Evolutionary conservation across 2,329 filamentous ascomycete species (phyloP), one percentile per base, ranked within the genome.

Genomic region (Epichloe gansuensis): DNA sequence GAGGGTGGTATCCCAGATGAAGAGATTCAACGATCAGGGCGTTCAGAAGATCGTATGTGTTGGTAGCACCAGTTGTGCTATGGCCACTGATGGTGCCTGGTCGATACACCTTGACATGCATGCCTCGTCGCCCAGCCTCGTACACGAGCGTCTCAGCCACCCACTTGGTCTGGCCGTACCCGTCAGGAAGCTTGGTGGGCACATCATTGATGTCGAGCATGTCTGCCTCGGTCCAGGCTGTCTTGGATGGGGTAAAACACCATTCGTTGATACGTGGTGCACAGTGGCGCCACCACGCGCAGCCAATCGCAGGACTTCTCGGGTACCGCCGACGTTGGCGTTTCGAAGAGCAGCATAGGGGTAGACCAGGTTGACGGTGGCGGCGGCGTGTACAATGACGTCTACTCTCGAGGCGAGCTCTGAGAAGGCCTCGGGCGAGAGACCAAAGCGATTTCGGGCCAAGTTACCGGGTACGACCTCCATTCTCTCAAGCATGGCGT

Each of bases 131-230:
- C 28, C 77, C 77, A 9, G 86, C 85, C 62, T 88, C 83, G 11
- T 80, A 73, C 8, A 88, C 82, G 3, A 90, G 80, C 64, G 85
- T 81, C 64, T 90, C 86, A 3, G 86, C 85, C 34, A 87, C 86
- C 86, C 86, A 90, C 63, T 90, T 90, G 0, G 85, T 88, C 66
- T 89, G 86, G 0, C 85, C 85, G 57, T 90, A 90, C 1, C 86
- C 86, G 60, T 89, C 85, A 1, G 77, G 69, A 5, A 90, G 71
- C 63, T 85, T 85, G 44, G 74, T 77, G 0, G 85, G 82, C 1
- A 90, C 86, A 46, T 83, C 79, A 12, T 85, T 78, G 4, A 87
- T 75, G 34, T 76, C 73, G 15, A 91, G 72, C 69, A 84, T 82
- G 9, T 80, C 72, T 56, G 83, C 78, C 64, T 91, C 87, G 1